Conservation (phyloP, 164 flowering plant species). For the Macadamia integrifolia region DNA sequence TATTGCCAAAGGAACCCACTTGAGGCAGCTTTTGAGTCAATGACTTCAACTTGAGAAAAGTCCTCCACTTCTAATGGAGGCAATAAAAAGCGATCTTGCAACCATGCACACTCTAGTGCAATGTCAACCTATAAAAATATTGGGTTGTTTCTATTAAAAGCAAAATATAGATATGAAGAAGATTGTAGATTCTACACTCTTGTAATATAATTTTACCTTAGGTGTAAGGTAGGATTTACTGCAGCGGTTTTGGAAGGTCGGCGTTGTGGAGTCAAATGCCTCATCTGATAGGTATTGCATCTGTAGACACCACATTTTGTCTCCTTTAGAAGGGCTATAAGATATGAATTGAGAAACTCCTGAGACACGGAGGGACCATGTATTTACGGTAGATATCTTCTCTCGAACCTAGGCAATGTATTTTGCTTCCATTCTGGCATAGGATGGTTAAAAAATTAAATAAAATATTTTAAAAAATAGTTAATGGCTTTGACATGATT, state of each 20-base stretch:
- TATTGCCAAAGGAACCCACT: constrained; percentile 11
- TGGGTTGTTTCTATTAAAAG: neutral
- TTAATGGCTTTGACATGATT: no score
- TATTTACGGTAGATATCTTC: no score
- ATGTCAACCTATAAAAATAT: constrained; percentile 48
- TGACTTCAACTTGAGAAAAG: constrained; percentile 32
- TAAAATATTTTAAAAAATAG: no score
- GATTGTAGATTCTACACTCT: neutral
- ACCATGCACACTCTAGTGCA: constrained; percentile 74
- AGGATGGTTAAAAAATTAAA: no score
- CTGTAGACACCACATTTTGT: constrained; percentile 8
- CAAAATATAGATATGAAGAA: constrained; percentile 1
- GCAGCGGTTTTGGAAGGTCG: constrained; percentile 31
- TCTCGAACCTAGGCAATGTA: no score
- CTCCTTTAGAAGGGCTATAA: no score
- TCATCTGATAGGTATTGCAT: constrained; percentile 57
- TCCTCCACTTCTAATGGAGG: constrained; percentile 71
- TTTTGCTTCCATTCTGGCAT: no score
- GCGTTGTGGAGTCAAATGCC: constrained; percentile 30
- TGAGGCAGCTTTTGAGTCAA: constrained; percentile 21
- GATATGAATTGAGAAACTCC: no score
- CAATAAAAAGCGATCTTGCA: constrained; percentile 59
- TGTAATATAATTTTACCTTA: constrained; percentile 32
- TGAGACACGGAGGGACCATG: no score
- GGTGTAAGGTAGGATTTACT: constrained; percentile 39